These are phyloP conservation scores for Aspergillus pseudoterreus DNA, from an alignment of 2,329 filamentous ascomycete species.

Conservation along the genomic window DNA sequence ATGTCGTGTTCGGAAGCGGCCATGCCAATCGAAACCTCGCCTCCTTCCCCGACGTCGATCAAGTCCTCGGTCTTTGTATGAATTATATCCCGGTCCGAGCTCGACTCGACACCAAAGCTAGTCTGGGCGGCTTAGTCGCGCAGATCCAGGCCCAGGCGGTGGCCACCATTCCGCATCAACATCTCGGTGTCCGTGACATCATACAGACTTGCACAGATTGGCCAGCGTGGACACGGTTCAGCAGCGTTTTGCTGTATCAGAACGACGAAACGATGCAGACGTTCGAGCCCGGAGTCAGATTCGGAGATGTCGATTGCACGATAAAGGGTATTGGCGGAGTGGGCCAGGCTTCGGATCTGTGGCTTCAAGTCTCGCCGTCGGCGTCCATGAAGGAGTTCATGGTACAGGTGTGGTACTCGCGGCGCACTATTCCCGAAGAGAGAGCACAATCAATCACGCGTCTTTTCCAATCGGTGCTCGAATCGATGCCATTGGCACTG, in stretches of 20 bases:
- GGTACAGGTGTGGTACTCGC: too few species aligned
- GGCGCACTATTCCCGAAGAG: too few species aligned
- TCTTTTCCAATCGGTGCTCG: too few species aligned
- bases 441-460: too few species aligned
- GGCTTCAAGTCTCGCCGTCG: too few species aligned
- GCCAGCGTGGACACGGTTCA: constrained; percentile 53
- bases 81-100: constrained; percentile 20
- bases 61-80: constrained; percentile 18
- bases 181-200: constrained; percentile 49
- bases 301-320: too few species aligned
- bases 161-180: constrained; percentile 47
- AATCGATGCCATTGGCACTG: too few species aligned
- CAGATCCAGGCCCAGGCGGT: constrained; percentile 49
- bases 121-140: constrained; percentile 44
- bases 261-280: too few species aligned
- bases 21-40: constrained; percentile 50
- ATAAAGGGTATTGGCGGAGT: too few species aligned
- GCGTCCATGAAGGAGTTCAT: too few species aligned
- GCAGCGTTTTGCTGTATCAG: constrained; percentile 53
- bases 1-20: constrained; percentile 56
- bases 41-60: constrained; percentile 28
- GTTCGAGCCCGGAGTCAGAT: too few species aligned
- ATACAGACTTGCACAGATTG: constrained; percentile 52
- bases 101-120: constrained; percentile 9
- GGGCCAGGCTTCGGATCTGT: too few species aligned